Evolutionary conservation across 352 stramenopile species (phyloP).

Genomic region (Phytophthora chlamydospora): DNA sequence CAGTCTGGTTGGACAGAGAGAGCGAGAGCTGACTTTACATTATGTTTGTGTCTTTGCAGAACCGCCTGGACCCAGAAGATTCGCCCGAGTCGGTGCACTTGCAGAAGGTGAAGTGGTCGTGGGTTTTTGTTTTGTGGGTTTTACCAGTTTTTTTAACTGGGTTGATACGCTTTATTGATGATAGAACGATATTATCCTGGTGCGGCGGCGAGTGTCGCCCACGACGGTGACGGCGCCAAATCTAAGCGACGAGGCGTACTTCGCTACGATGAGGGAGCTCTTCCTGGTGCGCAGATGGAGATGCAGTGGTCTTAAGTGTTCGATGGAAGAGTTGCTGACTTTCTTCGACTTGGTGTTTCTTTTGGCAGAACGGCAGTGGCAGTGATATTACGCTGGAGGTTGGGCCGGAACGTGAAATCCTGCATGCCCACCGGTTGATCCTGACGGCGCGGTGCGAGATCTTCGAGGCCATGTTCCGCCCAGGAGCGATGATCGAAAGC

Average conservation of each 20-base stretch:
- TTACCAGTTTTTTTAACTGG: constrained; percentile 9
- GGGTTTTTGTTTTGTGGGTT: constrained; percentile 2
- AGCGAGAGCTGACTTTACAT: background rate
- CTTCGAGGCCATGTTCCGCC: constrained; percentile 90
- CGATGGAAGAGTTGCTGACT: background rate
- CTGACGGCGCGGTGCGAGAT: constrained; percentile 89
- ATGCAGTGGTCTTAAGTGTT: background rate
- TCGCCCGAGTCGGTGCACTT: constrained; percentile 86
- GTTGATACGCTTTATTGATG: background rate
- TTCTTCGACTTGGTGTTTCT: background rate
- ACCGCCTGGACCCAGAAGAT: constrained; percentile 78
- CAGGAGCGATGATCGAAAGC: constrained; percentile 86
- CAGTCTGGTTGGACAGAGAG: background rate
- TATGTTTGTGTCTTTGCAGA: constrained; percentile 38
- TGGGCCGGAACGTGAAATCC: constrained; percentile 60
- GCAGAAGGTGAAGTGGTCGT: constrained; percentile 58
- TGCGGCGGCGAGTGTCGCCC: constrained; percentile 57
- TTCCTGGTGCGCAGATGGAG: constrained; percentile 47
- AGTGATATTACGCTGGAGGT: constrained; percentile 82
- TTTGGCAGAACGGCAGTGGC: constrained; percentile 53
- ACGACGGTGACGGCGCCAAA: constrained; percentile 48
- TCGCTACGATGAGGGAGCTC: constrained; percentile 76
- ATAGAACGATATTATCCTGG: constrained; percentile 88
- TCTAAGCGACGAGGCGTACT: constrained; percentile 77
- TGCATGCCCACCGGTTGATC: constrained; percentile 74